These are phyloP conservation scores for Escallonia herrerae DNA, from an alignment of 129 eudicot species.

Conservation along the genomic window DNA sequence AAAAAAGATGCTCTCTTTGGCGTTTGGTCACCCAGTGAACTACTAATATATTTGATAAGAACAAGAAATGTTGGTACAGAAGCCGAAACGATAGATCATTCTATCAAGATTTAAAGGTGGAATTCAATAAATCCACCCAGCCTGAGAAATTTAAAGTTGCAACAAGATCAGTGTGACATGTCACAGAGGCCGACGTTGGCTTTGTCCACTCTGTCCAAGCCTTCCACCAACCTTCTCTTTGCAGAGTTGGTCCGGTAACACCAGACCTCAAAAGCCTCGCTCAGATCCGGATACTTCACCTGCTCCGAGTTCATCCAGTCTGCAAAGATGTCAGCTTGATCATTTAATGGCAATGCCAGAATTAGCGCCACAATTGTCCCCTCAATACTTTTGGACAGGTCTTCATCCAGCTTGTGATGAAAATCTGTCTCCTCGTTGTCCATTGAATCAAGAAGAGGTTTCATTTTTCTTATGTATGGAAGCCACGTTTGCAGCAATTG, in stretches of 20 bases:
- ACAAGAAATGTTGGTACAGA: no score
- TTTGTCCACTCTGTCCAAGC: slow-evolving; percentile 51
- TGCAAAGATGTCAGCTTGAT: slow-evolving; percentile 80
- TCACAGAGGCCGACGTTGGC: slow-evolving; percentile 49
- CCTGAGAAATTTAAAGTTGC: background rate
- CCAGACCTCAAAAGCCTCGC: slow-evolving; percentile 97
- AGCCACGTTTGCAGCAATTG: slow-evolving; percentile 59
- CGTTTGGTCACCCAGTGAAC: no score
- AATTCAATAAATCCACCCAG: no score
- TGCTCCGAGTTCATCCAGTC: slow-evolving; percentile 76
- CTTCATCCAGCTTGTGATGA: slow-evolving; percentile 74
- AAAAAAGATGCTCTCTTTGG: no score
- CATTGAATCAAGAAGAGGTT: slow-evolving; percentile 59
- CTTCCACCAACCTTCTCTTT: slow-evolving; percentile 71
- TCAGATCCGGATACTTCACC: slow-evolving; percentile 64
- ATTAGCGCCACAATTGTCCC: slow-evolving; percentile 78
- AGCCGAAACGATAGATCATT: no score
- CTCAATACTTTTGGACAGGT: slow-evolving; percentile 65
- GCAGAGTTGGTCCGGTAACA: slow-evolving; percentile 92
- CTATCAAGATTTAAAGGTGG: no score
- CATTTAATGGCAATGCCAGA: slow-evolving; percentile 68
- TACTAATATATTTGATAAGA: no score
- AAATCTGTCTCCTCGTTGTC: slow-evolving; percentile 29
- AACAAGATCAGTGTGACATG: slow-evolving; percentile 10
- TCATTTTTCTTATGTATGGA: slow-evolving; percentile 60